phyloP scores from a whole-genome alignment of 176 grass and related monocot genomes.

The Stipa capillata region DNA sequence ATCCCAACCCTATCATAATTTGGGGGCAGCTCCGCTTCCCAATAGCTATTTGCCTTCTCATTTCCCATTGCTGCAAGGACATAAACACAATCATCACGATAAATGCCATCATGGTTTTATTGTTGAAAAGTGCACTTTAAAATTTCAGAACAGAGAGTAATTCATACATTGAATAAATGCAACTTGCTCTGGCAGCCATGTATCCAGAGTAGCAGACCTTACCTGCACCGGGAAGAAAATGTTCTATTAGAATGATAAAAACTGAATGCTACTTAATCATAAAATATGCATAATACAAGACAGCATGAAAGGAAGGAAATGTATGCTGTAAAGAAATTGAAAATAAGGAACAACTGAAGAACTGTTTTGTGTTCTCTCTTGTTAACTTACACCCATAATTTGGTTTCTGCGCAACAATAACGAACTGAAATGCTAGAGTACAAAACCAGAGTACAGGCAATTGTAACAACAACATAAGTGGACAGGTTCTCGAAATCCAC shows the following conservation, averaged over 20 bases:
- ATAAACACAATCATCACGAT: background rate
- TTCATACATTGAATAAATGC: slow-evolving; percentile 91
- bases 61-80: slow-evolving; percentile 90
- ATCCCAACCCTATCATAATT: slow-evolving; percentile 96
- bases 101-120: slow-evolving; percentile 11
- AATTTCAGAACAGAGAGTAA: slow-evolving; percentile 11
- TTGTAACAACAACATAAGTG: background rate
- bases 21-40: slow-evolving; percentile 95
- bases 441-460: background rate
- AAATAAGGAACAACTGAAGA: background rate
- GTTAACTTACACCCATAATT: background rate
- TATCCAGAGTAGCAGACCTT: slow-evolving; percentile 92
- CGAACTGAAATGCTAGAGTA: background rate
- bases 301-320: background rate
- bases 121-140: background rate
- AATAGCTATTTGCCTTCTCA: slow-evolving; percentile 86
- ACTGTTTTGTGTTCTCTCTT: background rate
- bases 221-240: slow-evolving; percentile 44
- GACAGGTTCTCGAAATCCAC: background rate
- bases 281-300: background rate
- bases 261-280: background rate
- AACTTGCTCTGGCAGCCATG: slow-evolving; percentile 99
- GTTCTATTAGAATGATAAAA: background rate
- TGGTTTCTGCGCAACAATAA: background rate
- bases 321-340: background rate